Evolutionary conservation across 257 asterid species (phyloP), one percentile per base, ranked within the genome.

Genomic region (Solanum boliviense): DNA sequence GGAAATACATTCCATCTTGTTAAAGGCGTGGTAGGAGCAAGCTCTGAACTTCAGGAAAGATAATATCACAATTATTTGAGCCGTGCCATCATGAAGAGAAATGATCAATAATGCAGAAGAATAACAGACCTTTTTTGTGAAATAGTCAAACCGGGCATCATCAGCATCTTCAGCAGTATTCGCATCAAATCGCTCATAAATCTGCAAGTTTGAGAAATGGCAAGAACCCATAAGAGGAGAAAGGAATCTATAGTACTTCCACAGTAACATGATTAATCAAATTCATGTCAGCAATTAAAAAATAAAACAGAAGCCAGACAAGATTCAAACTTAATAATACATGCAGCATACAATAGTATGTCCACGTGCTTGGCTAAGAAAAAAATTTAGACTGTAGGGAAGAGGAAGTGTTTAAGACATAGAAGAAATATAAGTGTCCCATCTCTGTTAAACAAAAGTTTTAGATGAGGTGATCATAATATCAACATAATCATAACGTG

Each of bases 61-160:
- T 29, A 46, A 48, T 7, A 44, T 25, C 85, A 82, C 85, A 81
- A 46, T 46, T 29, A 29, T 46, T 46, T 29, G n/a, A 9, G 16
- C 68, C 0, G 18, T 56, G 84, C 18, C 84, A 79, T 81, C 70
- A 27, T 46, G 85, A 29, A 29, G 20, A 81, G 29, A 46, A 81
- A 48, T 48, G 70, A 81, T 29, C 12, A 10, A 46, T 38, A 56
- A 36, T 25, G 41, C 52, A 88, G n/a, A 81, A 46, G 32, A 41
- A 56, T 74, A 41, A 89, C 91, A 56, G 41, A 96, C 99, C 98
- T 96, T 94, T 79, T 93, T 92, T 78, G 94, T 89, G 48, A 96
- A 96, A 90, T 94, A 94, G 60, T 93, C 93, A 83, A 96, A 93
- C 86, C 99, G 98, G 38, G 92, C 94, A 90, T 93, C 94, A 88